Evolutionary conservation across 192 early-diverging fungal genomes (phyloP).

Genomic region (Fimicolochytrium jonesii): DNA sequence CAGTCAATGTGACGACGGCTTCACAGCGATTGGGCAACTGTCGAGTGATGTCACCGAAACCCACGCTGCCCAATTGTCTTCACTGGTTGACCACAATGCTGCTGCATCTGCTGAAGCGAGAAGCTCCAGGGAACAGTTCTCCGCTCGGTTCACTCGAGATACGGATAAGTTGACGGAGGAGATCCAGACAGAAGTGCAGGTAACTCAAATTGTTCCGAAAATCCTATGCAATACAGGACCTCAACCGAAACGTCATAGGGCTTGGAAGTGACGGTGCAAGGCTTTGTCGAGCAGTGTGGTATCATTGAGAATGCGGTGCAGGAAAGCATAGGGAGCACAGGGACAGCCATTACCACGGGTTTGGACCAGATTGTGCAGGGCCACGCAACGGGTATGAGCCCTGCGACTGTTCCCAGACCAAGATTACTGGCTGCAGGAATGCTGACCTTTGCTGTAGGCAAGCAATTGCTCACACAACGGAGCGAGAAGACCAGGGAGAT

Average conservation of each 20-base stretch:
- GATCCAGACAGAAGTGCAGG: no score
- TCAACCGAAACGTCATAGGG: no score
- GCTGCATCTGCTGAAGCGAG: neutral
- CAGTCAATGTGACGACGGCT: neutral
- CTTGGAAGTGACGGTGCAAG: conserved; percentile 1
- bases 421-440: no score
- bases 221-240: no score
- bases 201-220: no score
- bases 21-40: neutral
- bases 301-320: conserved; percentile 5
- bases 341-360: no score
- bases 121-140: neutral
- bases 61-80: neutral
- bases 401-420: no score
- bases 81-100: neutral
- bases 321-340: neutral
- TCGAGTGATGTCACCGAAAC: neutral
- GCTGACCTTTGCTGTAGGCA: no score
- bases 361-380: no score
- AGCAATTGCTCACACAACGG: no score
- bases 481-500: neutral
- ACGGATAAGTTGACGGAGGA: neutral
- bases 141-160: neutral
- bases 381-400: no score
- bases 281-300: conserved; percentile 8